Evolutionary conservation across 2,329 filamentous ascomycete genomes (phyloP), one percentile per base, ranked within the genome.

Genomic region (Aspergillus tanneri): DNA sequence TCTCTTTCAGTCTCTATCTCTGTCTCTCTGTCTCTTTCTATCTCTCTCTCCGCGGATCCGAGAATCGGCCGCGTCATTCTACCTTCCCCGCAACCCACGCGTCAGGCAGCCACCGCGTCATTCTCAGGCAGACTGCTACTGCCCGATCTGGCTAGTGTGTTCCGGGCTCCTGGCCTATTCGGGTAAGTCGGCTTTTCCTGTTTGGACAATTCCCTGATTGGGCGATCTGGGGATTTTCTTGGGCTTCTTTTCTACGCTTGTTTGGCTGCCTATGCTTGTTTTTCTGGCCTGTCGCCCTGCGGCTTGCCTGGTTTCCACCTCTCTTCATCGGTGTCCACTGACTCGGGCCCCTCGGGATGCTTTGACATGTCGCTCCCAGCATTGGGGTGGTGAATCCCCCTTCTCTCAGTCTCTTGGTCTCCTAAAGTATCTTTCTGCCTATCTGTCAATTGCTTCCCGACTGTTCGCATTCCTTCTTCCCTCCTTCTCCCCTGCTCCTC

Each of bases 131-230:
- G 46, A 40, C 40, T 46, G 47, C 44, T 46, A 24, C 38, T 51
- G 40, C 56, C 56, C 40, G 23, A 53, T 54, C 28, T 10, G 35
- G 54, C 30, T 53, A 53, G 53, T 16, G 51, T 40, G 48, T 44
- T 55, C 59, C 63, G 62, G 59, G 59, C 47, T 50, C 49, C 37
- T 46, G 46, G 53, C 61, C 39, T 54, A 42, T 51, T 58, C 25
- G 38, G 47, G 56, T 51, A 55, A 52, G 56, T 53, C 21, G 45
- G 42, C 32, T 46, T 40, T 47, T 64, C 58, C 57, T 62, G 49
- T 61, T 60, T 58, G 50, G 60, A 58, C 43, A 55, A 60, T 59
- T 53, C 49, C 50, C 59, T 59, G 37, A 57, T 62, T 58, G 54
- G 53, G 53, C 40, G 46, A 53, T 59, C 43, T 18, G 27, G 27